phyloP scores from a whole-genome alignment of 2,329 filamentous ascomycete species.

The Amauroascus niger region DNA sequence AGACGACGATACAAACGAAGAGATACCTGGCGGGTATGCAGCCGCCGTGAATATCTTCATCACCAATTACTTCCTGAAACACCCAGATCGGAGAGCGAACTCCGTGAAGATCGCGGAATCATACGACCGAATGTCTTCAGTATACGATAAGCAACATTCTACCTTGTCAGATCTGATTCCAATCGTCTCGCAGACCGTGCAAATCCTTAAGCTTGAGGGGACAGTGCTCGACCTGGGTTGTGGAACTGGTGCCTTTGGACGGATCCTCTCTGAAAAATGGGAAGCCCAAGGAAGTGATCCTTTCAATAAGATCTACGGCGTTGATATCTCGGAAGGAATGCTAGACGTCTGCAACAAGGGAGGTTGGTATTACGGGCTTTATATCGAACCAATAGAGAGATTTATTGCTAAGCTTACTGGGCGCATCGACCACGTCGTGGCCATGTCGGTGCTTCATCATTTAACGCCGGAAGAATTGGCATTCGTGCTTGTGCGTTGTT shows the following conservation, averaged over 20 bases:
- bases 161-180: background rate
- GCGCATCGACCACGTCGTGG: conserved; percentile 19
- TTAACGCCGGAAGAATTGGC: conserved; percentile 17
- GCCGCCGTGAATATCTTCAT: conserved; percentile 21
- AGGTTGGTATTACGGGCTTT: conserved; percentile 14
- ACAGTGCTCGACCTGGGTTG: conserved; percentile 19
- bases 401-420: conserved; percentile 6
- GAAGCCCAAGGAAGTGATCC: conserved; percentile 4
- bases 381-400: conserved; percentile 16
- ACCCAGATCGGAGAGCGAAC: background rate
- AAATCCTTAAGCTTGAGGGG: conserved; percentile 10
- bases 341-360: conserved; percentile 9
- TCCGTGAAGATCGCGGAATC: background rate
- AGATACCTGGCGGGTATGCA: conserved; percentile 18
- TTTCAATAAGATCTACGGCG: conserved; percentile 7
- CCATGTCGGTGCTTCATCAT: conserved; percentile 15
- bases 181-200: background rate
- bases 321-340: conserved; percentile 15
- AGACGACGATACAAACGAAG: conserved; percentile 14
- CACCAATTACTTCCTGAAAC: conserved; percentile 18
- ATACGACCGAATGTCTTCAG: conserved; percentile 8
- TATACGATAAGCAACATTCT: conserved; percentile 4
- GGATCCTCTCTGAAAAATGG: conserved; percentile 12
- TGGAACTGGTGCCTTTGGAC: conserved; percentile 19
- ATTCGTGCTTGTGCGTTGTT: conserved; percentile 19